Conservation (phyloP, 1,284 basidiomycete species). For the Chalciporus piperatoides region DNA sequence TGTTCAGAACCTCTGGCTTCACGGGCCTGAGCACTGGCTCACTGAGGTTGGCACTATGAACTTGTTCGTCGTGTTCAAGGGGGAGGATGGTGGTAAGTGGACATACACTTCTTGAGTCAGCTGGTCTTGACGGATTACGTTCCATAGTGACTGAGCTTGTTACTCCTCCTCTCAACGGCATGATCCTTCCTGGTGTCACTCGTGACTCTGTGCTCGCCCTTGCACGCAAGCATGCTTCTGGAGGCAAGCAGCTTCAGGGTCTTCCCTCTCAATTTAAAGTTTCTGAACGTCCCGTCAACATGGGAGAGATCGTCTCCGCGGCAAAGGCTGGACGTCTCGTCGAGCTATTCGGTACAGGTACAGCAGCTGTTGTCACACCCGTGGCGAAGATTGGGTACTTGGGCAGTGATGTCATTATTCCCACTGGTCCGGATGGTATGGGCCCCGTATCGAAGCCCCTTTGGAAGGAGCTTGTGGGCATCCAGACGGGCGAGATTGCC, state of each 20-base stretch:
- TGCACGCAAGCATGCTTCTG: conserved; percentile 71
- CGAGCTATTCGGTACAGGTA: conserved; percentile 94
- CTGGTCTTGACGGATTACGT: neutral
- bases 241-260: conserved; percentile 52
- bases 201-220: conserved; percentile 88
- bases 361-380: conserved; percentile 83
- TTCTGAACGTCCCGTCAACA: conserved; percentile 82
- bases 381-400: conserved; percentile 86
- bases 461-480: conserved; percentile 82
- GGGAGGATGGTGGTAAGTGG: conserved; percentile 63
- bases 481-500: conserved; percentile 83
- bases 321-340: conserved; percentile 68
- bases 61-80: conserved; percentile 83
- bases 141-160: conserved; percentile 69
- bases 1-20: conserved; percentile 93
- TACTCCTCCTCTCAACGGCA: conserved; percentile 90
- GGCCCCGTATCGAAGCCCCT: conserved; percentile 81
- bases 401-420: conserved; percentile 81
- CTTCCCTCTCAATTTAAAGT: conserved; percentile 71
- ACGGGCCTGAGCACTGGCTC: conserved; percentile 81
- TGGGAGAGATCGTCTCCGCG: conserved; percentile 83
- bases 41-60: conserved; percentile 99
- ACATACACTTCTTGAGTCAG: neutral
- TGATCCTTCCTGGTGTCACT: conserved; percentile 96
- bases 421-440: conserved; percentile 85